A percentile compares a stretch with the other conserved stretches of the same genome.
phyloP scores from a whole-genome alignment of 495 filamentous ascomycete genomes.

The Jackrogersella multiformis region DNA sequence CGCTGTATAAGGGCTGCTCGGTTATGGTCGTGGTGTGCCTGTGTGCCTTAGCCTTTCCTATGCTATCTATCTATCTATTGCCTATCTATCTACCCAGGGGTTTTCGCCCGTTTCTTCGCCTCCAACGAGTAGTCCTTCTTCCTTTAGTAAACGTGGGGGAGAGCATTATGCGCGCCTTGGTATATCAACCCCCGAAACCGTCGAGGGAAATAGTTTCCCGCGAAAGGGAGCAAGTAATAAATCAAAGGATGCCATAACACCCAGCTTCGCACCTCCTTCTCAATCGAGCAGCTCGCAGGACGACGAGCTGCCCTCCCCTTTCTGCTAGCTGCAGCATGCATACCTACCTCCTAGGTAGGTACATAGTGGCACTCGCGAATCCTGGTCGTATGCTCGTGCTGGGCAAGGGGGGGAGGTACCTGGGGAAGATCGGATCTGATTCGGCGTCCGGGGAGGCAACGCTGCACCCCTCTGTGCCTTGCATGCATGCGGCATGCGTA shows the following conservation, averaged over 20 bases:
- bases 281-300: slow-evolving; percentile 18
- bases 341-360: too few species aligned
- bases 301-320: slow-evolving; percentile 9
- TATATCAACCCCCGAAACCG: not conserved
- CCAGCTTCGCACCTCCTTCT: slow-evolving; percentile 21
- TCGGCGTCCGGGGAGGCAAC: not conserved
- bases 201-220: not conserved
- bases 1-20: slow-evolving; percentile 71
- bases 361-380: not conserved
- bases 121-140: not conserved
- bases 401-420: not conserved
- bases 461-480: slow-evolving; percentile 21
- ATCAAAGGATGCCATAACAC: not conserved
- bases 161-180: not conserved
- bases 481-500: slow-evolving; percentile 19
- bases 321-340: slow-evolving; percentile 12
- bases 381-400: not conserved
- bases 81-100: not conserved
- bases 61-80: too few species aligned
- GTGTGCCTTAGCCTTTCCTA: slow-evolving; percentile 30
- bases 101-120: not conserved
- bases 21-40: slow-evolving; percentile 64
- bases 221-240: not conserved
- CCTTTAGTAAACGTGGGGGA: not conserved
- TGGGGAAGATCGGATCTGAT: slow-evolving; percentile 3